Percentiles rank a stretch among this genome's conserved stretches.
These are phyloP conservation scores for Aspergillus fumigatiaffinis DNA, from an alignment of 2,329 filamentous ascomycete species.

Conservation along the genomic window DNA sequence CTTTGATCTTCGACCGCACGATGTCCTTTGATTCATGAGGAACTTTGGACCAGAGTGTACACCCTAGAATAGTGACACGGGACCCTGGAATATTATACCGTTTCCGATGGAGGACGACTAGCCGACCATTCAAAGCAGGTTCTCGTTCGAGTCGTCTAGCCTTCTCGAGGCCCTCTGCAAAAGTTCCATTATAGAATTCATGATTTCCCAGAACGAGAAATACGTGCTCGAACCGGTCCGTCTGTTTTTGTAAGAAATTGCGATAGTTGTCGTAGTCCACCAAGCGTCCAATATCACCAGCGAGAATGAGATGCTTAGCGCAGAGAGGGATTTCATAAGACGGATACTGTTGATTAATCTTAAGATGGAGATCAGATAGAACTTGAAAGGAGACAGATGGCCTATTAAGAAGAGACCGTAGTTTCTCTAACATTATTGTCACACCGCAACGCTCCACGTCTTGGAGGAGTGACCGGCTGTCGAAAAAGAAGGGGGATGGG, in stretches of 20 bases:
- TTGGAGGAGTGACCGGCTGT: no score
- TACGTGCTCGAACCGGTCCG: conserved; percentile 14
- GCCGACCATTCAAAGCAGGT: conserved; percentile 18
- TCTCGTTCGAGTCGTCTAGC: conserved; percentile 27
- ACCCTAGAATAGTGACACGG: conserved; percentile 52
- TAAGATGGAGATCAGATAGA: conserved; percentile 30
- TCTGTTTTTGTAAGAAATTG: conserved; percentile 21
- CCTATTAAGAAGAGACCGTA: conserved; percentile 2
- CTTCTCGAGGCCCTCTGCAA: conserved; percentile 17
- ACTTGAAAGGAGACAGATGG: conserved; percentile 18
- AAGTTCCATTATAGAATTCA: conserved; percentile 25
- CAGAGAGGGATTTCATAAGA: conserved; percentile 19
- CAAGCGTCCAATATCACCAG: conserved; percentile 23
- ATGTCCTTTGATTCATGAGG: conserved; percentile 34
- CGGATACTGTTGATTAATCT: conserved; percentile 23
- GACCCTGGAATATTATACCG: conserved; percentile 25
- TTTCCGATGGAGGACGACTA: conserved; percentile 24
- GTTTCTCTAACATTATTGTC: conserved; percentile 12
- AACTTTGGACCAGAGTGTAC: conserved; percentile 55
- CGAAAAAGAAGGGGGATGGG: no score
- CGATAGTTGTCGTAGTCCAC: conserved; percentile 23
- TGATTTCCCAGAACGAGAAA: conserved; percentile 27
- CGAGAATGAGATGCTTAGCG: conserved; percentile 20
- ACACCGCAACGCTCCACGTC: no score
- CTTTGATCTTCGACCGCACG: conserved; percentile 47